A percentile compares a stretch with the other conserved stretches of the same genome.
These are phyloP conservation scores for Exserohilum turcica DNA, from an alignment of 2,329 filamentous ascomycete genomes.

Conservation along the genomic window DNA sequence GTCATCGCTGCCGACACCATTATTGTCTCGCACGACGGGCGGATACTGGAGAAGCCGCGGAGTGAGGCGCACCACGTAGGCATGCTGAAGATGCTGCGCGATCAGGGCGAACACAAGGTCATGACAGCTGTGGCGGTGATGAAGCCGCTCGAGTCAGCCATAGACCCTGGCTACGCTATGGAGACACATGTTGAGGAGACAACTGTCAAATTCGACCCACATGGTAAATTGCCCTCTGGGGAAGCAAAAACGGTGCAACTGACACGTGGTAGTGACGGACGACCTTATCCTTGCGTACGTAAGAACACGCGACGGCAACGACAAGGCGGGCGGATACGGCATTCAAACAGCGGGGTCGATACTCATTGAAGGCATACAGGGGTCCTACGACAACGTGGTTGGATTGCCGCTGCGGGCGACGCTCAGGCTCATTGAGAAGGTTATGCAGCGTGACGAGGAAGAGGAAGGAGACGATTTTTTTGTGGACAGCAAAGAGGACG, in stretches of 20 bases:
- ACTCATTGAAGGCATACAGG: constrained; percentile 86
- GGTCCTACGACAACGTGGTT: constrained; percentile 91
- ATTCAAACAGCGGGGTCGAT: constrained; percentile 88
- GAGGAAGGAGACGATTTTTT: constrained; percentile 39
- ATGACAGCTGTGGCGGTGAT: constrained; percentile 86
- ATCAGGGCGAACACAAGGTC: constrained; percentile 78
- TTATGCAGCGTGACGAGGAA: constrained; percentile 74
- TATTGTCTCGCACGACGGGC: constrained; percentile 75
- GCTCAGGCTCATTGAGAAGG: constrained; percentile 83
- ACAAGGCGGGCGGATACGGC: constrained; percentile 96
- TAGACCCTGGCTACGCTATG: constrained; percentile 83
- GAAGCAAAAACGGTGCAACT: background rate
- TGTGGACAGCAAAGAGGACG: constrained; percentile 21
- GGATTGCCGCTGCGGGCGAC: constrained; percentile 82
- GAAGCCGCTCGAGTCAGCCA: constrained; percentile 77
- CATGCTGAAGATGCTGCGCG: constrained; percentile 82
- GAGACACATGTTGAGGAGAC: constrained; percentile 88
- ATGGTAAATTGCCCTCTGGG: constrained; percentile 38
- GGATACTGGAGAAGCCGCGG: constrained; percentile 88
- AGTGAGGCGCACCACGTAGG: constrained; percentile 78
- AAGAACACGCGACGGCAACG: constrained; percentile 84
- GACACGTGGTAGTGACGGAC: constrained; percentile 63
- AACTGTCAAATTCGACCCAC: constrained; percentile 79
- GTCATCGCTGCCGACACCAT: constrained; percentile 92
- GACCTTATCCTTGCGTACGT: constrained; percentile 83